Base-by-base conservation (phyloP, 2,329 filamentous ascomycete genomes). In the Graphilbum fragrans region DNA sequence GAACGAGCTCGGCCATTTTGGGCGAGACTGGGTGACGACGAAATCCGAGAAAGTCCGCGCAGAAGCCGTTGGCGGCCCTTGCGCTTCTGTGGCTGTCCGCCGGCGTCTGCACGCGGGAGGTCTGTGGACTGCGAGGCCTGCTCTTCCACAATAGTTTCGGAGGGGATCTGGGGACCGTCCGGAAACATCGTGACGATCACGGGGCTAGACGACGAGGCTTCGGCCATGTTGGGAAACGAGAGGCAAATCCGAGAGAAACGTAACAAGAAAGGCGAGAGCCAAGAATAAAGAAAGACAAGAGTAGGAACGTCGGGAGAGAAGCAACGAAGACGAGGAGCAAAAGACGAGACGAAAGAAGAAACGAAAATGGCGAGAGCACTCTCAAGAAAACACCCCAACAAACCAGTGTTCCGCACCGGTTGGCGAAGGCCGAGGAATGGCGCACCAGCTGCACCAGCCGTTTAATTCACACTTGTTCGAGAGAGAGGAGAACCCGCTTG, bases 31-130 rank as follows among this genome's bases (percentile, higher is more conserved):
- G 83, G 80, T 7, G 81, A 86, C 0, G 86, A 94, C 11, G 84
- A 80, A 54, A 93, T 90, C 44, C 85, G 80, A 47, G 90, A 81
- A 38, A 94, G 70, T 25, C 80, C 77, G 47, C 79, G 77, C 17
- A 93, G 65, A 27, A 94, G 61, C 45, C 80, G 76, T 52, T 80
- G 76, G 37, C 82, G 75, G 41, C 77, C 73, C 43, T 74, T 66
- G 11, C 41, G 45, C 45, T 54, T 58, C 32, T 8, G 32, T 18
- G 32, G 39, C 16, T 35, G 45, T 2, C 22, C 33, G 16, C 50
- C 50, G 21, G 32, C 29, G 29, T 31, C 29, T 7, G 29, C 14
- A 10, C 11, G 29, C 29, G 12, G 23, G 7, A 7, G 23, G 7
- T 27, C 23, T 12, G 23, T 27, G 7, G 23, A 7, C 23, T 38